phyloP scores from a whole-genome alignment of 1,139 yeast species.

The Hansenula lynferdii region DNA sequence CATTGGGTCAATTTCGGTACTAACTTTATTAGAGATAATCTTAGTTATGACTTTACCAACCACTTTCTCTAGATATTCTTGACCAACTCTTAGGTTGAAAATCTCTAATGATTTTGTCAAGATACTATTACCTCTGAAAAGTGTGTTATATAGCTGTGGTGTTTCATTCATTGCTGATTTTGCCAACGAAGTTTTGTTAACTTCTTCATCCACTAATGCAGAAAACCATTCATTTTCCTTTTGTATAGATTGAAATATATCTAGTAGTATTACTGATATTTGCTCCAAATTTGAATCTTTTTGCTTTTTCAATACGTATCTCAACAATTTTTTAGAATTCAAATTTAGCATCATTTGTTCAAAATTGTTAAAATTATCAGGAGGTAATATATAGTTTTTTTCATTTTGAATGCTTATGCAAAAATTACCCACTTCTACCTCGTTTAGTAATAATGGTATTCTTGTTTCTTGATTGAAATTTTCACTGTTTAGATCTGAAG shows the following conservation, averaged over 20 bases:
- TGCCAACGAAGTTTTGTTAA: constrained; percentile 23
- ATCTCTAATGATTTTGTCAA: constrained; percentile 77
- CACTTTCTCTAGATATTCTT: constrained; percentile 68
- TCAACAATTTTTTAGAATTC: constrained; percentile 45
- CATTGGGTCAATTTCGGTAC: constrained; percentile 69
- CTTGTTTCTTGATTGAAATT: constrained; percentile 27
- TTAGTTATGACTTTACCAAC: constrained; percentile 63
- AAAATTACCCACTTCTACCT: constrained; percentile 48
- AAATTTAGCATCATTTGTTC: constrained; percentile 53
- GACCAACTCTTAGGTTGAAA: constrained; percentile 73
- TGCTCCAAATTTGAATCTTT: constrained; percentile 37
- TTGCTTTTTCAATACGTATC: constrained; percentile 29
- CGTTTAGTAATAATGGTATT: constrained; percentile 23
- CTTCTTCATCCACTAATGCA: constrained; percentile 61
- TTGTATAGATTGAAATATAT: constrained; percentile 60
- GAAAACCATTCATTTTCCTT: constrained; percentile 67
- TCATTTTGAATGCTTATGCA: constrained; percentile 48
- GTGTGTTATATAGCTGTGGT: constrained; percentile 53
- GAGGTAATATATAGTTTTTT: constrained; percentile 58
- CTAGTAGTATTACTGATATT: constrained; percentile 50
- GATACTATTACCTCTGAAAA: constrained; percentile 82
- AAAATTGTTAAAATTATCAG: constrained; percentile 51
- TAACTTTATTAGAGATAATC: constrained; percentile 43
- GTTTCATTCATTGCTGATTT: constrained; percentile 1
- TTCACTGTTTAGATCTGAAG: constrained; percentile 40